Base-by-base conservation (phyloP, 2,329 filamentous ascomycete species). In the Colletotrichum cordylinicola region DNA sequence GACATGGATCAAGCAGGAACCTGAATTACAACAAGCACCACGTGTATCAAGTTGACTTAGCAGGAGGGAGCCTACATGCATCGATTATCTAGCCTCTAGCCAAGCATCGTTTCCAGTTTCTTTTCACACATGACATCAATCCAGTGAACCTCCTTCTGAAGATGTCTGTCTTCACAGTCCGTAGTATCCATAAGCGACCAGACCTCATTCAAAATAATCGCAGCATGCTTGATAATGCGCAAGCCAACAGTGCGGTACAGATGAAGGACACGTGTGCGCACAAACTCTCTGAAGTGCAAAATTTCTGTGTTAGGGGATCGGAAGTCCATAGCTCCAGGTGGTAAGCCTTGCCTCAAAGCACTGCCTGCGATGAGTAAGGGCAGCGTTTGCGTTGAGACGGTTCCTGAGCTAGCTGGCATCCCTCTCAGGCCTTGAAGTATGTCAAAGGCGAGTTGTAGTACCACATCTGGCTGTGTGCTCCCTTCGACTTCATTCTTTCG, bases 231-330 rank as follows among this genome's bases (percentile, higher is more conserved):
- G 24, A 58, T 58, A 6, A 29, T 24, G 21, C 55, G 55, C 27
- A 58, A 29, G 55, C 55, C 24, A 58, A 58, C 27, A 1, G 55
- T 27, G 27, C 21, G 27, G 9, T 58, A 29, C 3, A 58, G 10
- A 27, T 27, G 16, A 4, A 58, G 55, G 15, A 58, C 27, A 3
- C 55, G 55, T 3, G 24, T 29, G 8, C 55, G 55, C 4, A 58
- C 55, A 13, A 58, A 58, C 0, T 24, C 55, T 10, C 55, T 58
- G 0, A 24, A 29, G 0, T 18, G 15, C 12, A 4, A 2, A 16
- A 58, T 1, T 0, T 58, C 55, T 9, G 2, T 16, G 24, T 27
- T 6, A 4, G 6, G 1, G 4, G 0, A 0, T 6, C 18, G 24
- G 2, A 24, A 29, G 0, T 29, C 24, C 24, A 27, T 58, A 4